Evolutionary conservation across 2,329 filamentous ascomycete genomes (phyloP), one percentile per base, ranked within the genome.

Genomic region (Cercospora zeae-maydis): DNA sequence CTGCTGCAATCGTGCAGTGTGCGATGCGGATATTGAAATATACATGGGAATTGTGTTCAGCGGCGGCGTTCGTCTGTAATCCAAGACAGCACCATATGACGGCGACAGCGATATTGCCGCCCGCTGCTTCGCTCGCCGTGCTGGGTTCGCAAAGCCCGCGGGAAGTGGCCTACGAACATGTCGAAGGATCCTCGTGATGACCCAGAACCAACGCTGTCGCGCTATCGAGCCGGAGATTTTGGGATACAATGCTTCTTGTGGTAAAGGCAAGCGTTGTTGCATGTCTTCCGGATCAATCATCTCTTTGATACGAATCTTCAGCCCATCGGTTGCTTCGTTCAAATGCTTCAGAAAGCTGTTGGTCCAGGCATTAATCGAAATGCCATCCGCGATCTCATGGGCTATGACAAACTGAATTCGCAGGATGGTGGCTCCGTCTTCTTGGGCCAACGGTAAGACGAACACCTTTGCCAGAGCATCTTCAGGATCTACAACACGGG

Each of bases 231-330:
- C 78, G 1, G 69, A 49, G 0, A 80, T 72, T 0, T 64, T 67
- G 1, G 79, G 78, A 54, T 81, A 82, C 0, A 81, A 63, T 19
- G 79, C 78, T 71, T 82, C 80, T 70, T 82, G 80, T 1, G 80
- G 78, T 1, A 73, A 71, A 2, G 79, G 79, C 0, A 81, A 69
- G 16, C 70, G 70, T 5, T 45, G 51, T n/a, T 55, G 55, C 4
- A 80, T 69, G 13, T 61, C 59, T 6, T 63, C 27, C 6, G 68
- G 67, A 3, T 60, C 31, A 3, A 73, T 65, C 3, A 69, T 57
- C 1, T 57, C 24, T 9, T 30, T 49, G 11, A 78, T 66, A 9
- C 66, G 61, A 11, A 61, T 37, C 31, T 68, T 65, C 0, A 78
- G 67, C 4, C 65, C 63, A 4, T 57, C 16, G 1, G 66, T 16